These are phyloP conservation scores for Fusarium setosum DNA, from an alignment of 2,329 filamentous ascomycete genomes.

Conservation along the genomic window DNA sequence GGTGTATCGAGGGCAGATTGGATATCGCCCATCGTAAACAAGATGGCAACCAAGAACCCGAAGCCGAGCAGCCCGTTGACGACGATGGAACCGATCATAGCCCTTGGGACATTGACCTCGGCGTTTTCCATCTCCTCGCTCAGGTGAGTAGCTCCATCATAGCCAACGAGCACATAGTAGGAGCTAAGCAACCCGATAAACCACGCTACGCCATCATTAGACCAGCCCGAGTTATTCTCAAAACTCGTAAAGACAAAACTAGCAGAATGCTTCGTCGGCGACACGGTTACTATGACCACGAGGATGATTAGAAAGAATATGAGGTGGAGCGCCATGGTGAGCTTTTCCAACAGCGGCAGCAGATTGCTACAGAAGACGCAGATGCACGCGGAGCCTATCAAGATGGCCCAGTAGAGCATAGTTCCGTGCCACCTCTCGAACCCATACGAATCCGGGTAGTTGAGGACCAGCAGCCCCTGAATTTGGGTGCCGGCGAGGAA, in stretches of 20 bases:
- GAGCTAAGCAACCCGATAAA: constrained; percentile 47
- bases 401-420: background rate
- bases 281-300: background rate
- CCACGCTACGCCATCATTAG: constrained; percentile 46
- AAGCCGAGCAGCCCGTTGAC: constrained; percentile 12
- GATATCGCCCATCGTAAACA: constrained; percentile 7
- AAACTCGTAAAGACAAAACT: constrained; percentile 7
- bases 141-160: constrained; percentile 7
- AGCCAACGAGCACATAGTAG: constrained; percentile 44
- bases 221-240: constrained; percentile 43
- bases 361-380: constrained; percentile 2
- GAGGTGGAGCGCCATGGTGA: constrained; percentile 10
- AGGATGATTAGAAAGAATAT: constrained; percentile 9
- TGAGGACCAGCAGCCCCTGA: constrained; percentile 13
- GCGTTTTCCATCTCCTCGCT: constrained; percentile 10
- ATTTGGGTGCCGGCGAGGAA: constrained; percentile 8
- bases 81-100: constrained; percentile 6
- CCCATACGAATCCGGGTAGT: constrained; percentile 2
- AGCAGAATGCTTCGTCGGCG: constrained; percentile 2
- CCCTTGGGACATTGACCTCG: background rate
- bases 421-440: constrained; percentile 11
- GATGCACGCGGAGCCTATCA: background rate
- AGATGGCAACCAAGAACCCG: constrained; percentile 1
- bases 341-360: constrained; percentile 7
- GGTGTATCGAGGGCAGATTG: constrained; percentile 3